Percentiles rank a stretch among this genome's conserved stretches.
phyloP scores from a whole-genome alignment of 2,329 filamentous ascomycete species.

The Phyllosticta paracitricarpa region DNA sequence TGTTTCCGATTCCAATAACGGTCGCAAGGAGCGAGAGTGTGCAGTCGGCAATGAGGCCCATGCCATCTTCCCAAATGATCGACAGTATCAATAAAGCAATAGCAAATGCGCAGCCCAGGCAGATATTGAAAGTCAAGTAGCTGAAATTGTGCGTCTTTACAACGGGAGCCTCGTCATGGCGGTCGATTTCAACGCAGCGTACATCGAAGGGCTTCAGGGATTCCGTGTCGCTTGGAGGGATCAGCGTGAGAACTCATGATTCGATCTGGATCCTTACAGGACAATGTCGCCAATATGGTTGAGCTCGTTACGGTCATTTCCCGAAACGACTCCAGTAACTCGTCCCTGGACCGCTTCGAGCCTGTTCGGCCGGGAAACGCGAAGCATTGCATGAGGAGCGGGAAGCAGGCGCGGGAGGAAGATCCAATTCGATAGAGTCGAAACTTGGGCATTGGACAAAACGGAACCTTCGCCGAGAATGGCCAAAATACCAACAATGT shows the following conservation, averaged over 20 bases:
- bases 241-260: conserved; percentile 4
- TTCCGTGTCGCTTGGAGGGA: conserved; percentile 22
- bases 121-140: conserved; percentile 35
- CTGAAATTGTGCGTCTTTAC: conserved; percentile 37
- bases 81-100: conserved; percentile 34
- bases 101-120: conserved; percentile 37
- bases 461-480: conserved; percentile 43
- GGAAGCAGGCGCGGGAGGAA: conserved; percentile 41
- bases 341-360: conserved; percentile 31
- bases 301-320: conserved; percentile 36
- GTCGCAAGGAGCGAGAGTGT: conserved; percentile 40
- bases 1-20: conserved; percentile 40
- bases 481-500: conserved; percentile 47
- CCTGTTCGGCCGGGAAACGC: conserved; percentile 33
- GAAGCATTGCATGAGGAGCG: conserved; percentile 41
- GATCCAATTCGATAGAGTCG: conserved; percentile 39
- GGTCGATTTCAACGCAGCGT: conserved; percentile 30
- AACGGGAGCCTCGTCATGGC: conserved; percentile 18
- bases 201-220: conserved; percentile 30
- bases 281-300: conserved; percentile 41
- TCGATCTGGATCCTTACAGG: conserved; percentile 23
- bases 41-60: conserved; percentile 40
- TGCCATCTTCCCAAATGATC: conserved; percentile 37
- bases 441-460: conserved; percentile 40
- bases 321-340: conserved; percentile 38